Base-by-base conservation (phyloP, 176 grass and related monocot genomes). In the Hyparrhenia diplandra region DNA sequence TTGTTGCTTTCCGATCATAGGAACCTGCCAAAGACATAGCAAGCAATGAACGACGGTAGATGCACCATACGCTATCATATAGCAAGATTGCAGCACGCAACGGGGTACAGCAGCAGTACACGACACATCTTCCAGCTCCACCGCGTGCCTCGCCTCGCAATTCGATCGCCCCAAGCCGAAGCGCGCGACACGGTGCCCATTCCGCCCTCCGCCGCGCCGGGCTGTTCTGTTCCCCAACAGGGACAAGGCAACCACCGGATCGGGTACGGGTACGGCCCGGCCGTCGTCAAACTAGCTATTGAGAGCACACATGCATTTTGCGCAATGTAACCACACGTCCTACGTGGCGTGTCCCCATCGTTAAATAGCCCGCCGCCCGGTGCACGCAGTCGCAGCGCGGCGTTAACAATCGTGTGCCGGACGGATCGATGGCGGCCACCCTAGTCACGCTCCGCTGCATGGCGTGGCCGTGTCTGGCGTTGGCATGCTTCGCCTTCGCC, bases 181-280 rank as follows among this genome's bases (percentile, higher is more conserved):
- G 31, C 31, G 2, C 31, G 31, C 31, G 31, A 32, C 31, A 32
- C 31, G 31, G 31, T 32, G 31, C 31, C 31, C 31, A 32, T 32
- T 4, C 31, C 31, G 31, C 31, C 31, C 31, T 32, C 31, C 31
- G 31, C 31, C 31, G 31, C 31, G 31, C 31, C 31, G 31, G 31
- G 31, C 31, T 32, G 31, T 32, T 32, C 31, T 32, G 31, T 32
- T 32, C 31, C 31, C 31, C 31, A 32, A 69, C 62, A 41, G 54
- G 25, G 71, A 89, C 77, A 43, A 75, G 0, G 27, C 82, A 89
- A 85, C 87, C 71, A 85, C 82, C 80, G n/a, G 28, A 71, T 28
- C n/a, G n/a, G n/a, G n/a, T n/a, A n/a, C 58, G 1, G 21, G 8
- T 11, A 57, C 18, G 51, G 24, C 0, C 55, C 10, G 55, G 10